Conservation (phyloP, 179 eudicot species). For the Patellifolia procumbens region DNA sequence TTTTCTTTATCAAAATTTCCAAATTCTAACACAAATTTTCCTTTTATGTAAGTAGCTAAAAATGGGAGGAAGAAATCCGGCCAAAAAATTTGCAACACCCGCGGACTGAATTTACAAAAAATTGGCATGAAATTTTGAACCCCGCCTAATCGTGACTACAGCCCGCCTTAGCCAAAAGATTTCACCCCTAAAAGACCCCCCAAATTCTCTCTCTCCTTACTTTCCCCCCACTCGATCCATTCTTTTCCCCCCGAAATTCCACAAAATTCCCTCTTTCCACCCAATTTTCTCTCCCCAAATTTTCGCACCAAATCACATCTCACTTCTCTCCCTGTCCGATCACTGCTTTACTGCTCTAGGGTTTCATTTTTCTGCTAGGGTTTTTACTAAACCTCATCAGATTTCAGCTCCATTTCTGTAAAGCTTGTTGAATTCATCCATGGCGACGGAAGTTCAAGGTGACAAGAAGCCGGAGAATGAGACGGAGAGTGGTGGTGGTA, state of each 20-base stretch:
- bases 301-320: constrained; percentile 5
- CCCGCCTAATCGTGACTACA: constrained; percentile 7
- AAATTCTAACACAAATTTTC: too few species aligned
- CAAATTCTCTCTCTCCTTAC: background rate
- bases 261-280: background rate
- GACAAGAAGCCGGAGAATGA: constrained; percentile 15
- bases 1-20: too few species aligned
- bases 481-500: constrained; percentile 13
- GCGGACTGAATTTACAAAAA: constrained; percentile 18
- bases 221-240: background rate
- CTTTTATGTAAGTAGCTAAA: too few species aligned
- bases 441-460: constrained; percentile 41
- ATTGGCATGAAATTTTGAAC: constrained; percentile 21
- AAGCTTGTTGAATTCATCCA: constrained; percentile 10
- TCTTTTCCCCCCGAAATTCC: background rate
- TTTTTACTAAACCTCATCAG: constrained; percentile 18
- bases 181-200: background rate
- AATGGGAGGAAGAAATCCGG: too few species aligned
- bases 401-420: background rate
- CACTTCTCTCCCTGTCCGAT: constrained; percentile 16
- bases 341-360: constrained; percentile 27
- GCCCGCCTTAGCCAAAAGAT: constrained; percentile 22
- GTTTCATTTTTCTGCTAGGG: constrained; percentile 36
- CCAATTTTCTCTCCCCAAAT: background rate
- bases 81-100: background rate